A percentile compares a stretch with the other conserved stretches of the same genome.
Conservation (phyloP, 805 yeast species). For the Metschnikowia dekortorum region DNA sequence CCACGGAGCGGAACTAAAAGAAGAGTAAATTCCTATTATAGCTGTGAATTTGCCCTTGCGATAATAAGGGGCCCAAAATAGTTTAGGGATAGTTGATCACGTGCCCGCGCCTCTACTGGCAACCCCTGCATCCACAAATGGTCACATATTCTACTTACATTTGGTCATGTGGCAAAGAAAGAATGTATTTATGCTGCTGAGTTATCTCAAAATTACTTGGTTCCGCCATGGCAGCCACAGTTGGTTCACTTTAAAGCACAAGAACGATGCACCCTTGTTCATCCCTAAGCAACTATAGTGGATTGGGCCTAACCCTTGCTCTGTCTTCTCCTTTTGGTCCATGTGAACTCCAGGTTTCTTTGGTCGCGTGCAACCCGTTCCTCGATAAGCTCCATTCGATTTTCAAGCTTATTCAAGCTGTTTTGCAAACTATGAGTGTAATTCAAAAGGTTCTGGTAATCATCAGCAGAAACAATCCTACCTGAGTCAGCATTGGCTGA, state of each 20-base stretch:
- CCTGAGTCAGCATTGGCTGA: background rate
- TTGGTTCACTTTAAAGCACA: background rate
- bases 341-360: background rate
- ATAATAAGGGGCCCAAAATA: constrained; percentile 1
- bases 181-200: background rate
- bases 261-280: background rate
- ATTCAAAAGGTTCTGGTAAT: constrained; percentile 32
- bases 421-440: constrained; percentile 32
- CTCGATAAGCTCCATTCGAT: constrained; percentile 24
- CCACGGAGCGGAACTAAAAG: background rate
- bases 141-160: background rate
- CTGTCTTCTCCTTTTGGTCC: background rate
- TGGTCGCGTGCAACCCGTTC: constrained; percentile 19
- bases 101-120: background rate
- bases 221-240: background rate
- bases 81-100: background rate
- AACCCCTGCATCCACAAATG: background rate
- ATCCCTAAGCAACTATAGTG: background rate
- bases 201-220: background rate
- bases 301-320: background rate
- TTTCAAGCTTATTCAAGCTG: constrained; percentile 22
- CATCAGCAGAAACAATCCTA: constrained; percentile 22
- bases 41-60: constrained; percentile 1
- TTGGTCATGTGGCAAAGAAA: background rate
- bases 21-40: background rate